Evolutionary conservation across 164 flowering plant genomes (phyloP).

Genomic region (Hamamelis virginiana): DNA sequence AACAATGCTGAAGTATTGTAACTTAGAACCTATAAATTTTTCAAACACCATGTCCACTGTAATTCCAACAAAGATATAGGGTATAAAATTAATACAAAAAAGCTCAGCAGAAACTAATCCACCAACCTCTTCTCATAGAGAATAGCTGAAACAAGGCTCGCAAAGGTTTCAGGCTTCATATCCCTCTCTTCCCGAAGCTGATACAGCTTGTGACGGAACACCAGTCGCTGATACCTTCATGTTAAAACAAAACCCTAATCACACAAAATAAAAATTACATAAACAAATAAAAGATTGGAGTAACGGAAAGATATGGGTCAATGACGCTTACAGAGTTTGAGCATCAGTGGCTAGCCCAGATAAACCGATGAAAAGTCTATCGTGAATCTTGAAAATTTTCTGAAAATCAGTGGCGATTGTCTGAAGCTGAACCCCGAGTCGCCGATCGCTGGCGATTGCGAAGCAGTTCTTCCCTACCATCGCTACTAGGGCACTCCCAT

Average conservation of each 20-base stretch:
- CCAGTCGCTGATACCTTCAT: conserved; percentile 75
- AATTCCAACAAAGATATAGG: background rate
- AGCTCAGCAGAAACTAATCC: background rate
- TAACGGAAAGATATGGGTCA: background rate
- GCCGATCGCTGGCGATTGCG: conserved; percentile 90
- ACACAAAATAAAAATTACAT: background rate
- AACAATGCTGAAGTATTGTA: too few relatives aligned
- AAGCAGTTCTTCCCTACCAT: conserved; percentile 99
- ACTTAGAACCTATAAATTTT: too few relatives aligned
- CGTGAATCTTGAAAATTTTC: conserved; percentile 72
- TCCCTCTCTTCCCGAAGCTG: too few relatives aligned
- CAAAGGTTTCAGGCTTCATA: too few relatives aligned
- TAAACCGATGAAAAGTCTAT: conserved; percentile 71
- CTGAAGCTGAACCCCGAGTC: conserved; percentile 93
- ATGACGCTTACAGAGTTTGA: conserved; percentile 66
- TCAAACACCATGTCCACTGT: background rate
- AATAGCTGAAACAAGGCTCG: too few relatives aligned
- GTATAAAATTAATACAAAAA: background rate
- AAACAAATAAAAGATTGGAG: background rate
- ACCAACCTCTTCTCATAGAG: conserved; percentile 92
- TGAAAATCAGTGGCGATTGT: conserved; percentile 92
- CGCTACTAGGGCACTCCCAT: conserved; percentile 91
- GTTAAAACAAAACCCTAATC: conserved; percentile 2
- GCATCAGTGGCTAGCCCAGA: conserved; percentile 89
- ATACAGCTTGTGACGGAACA: too few relatives aligned